Base-by-base conservation (phyloP, 2,329 filamentous ascomycete genomes). In the Scedosporium boydii region DNA sequence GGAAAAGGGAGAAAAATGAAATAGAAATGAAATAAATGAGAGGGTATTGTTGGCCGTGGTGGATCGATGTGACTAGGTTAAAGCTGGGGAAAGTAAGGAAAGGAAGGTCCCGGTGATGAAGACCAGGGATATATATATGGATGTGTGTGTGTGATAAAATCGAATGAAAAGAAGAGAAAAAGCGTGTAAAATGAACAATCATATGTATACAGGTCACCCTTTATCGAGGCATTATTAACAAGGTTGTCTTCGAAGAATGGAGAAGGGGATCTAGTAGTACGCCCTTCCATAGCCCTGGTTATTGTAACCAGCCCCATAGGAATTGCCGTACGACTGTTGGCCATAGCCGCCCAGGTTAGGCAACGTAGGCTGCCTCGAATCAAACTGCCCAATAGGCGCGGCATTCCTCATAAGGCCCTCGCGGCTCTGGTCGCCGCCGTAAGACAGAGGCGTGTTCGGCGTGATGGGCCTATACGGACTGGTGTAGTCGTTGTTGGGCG, bases 361-460 rank as follows among this genome's bases (percentile, higher is more conserved):
- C 59, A 76, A n/a, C 27, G 74, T 76, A 0, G 76, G 74, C 63
- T 75, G 69, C 16, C 71, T 66, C 44, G 53, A 56, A 55, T 64
- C 63, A 6, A 12, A 27, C 6, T 48, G 26, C 1, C 68, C 67
- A 6, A 74, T 68, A 7, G 76, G 74, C 55, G 75, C 76, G 2
- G 75, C 74, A 51, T 71, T 66, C 9, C 62, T 53, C 9, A 78
- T 68, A 10, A 79, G 69, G 60, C 68, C 71, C 23, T 76, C 72
- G 7, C 69, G 68, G 64, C 70, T 73, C 42, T 68, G 66, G 64
- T 75, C 71, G 41, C 55, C 21, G 27, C 55, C 21, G n/a, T 46
- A 59, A 7, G 58, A 18, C 6, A 48, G 14, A 6, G 69, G 70
- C 16, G 64, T 65, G 63, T 63, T 67, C 14, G 74, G 72, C 27